These are phyloP conservation scores for Rhizopogon rudus DNA, from an alignment of 768 basidiomycete species.

Conservation along the genomic window DNA sequence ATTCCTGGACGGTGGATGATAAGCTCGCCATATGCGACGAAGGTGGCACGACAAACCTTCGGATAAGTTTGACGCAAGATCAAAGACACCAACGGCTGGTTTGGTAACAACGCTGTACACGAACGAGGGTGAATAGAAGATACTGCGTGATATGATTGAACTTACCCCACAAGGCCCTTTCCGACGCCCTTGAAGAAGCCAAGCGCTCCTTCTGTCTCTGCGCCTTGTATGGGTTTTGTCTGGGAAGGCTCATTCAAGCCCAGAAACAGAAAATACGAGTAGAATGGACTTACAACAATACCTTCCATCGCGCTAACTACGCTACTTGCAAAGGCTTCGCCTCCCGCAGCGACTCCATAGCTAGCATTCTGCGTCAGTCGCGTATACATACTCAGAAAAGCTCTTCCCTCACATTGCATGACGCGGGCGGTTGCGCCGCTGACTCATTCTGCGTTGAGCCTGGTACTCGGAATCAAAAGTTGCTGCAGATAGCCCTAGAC, in stretches of 20 bases:
- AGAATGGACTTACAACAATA: slow-evolving; percentile 59
- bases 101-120: slow-evolving; percentile 79
- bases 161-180: slow-evolving; percentile 89
- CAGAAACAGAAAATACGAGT: background rate
- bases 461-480: slow-evolving; percentile 98
- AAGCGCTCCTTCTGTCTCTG: slow-evolving; percentile 87
- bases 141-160: background rate
- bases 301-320: slow-evolving; percentile 96
- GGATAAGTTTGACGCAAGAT: slow-evolving; percentile 90
- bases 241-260: slow-evolving; percentile 24
- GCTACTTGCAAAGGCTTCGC: slow-evolving; percentile 90
- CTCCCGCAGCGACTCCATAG: slow-evolving; percentile 94
- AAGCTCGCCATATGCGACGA: background rate
- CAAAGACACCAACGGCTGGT: slow-evolving; percentile 94
- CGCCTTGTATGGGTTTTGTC: slow-evolving; percentile 98
- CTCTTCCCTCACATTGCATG: slow-evolving; percentile 75
- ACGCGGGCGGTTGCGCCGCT: slow-evolving; percentile 89
- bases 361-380: slow-evolving; percentile 30
- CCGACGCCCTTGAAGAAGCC: slow-evolving; percentile 99
- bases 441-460: slow-evolving; percentile 78
- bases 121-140: background rate
- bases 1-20: slow-evolving; percentile 55
- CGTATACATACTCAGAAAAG: background rate
- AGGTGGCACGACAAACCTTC: slow-evolving; percentile 56
- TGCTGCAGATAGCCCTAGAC: slow-evolving; percentile 85